These are phyloP conservation scores for Backusella westeae DNA, from an alignment of 192 early-diverging fungal species.

Conservation along the genomic window DNA sequence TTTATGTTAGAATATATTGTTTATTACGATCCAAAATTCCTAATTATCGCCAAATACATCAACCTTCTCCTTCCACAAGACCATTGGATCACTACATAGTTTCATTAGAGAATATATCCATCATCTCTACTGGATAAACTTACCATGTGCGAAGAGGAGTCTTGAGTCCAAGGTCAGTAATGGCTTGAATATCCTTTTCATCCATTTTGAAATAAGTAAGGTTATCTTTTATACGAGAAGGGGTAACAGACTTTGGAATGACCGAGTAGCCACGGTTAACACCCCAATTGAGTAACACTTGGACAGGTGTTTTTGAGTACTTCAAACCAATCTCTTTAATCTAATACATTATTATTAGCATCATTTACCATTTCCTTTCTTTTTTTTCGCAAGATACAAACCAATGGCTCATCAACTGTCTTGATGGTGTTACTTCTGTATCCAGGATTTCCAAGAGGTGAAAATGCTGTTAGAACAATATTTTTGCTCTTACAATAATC, in stretches of 20 bases:
- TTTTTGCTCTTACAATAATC: constrained; percentile 56
- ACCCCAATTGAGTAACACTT: constrained; percentile 56
- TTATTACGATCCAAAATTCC: not conserved
- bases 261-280: constrained; percentile 50
- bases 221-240: constrained; percentile 53
- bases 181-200: constrained; percentile 18
- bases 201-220: constrained; percentile 43
- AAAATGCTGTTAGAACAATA: constrained; percentile 71
- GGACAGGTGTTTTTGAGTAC: constrained; percentile 46
- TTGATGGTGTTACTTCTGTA: constrained; percentile 11
- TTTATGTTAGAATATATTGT: not conserved
- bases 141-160: constrained; percentile 16
- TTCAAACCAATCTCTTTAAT: constrained; percentile 39
- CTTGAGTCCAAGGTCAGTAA: constrained; percentile 24
- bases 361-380: not conserved
- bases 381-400: not conserved
- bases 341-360: constrained; percentile 28
- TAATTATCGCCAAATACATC: constrained; percentile 13
- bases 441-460: constrained; percentile 59
- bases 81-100: not conserved
- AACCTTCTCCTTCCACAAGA: not conserved
- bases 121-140: not conserved
- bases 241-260: constrained; percentile 67
- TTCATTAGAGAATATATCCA: not conserved
- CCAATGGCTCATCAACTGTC: constrained; percentile 10